Conservation (phyloP, 1,139 yeast genomes). For the Chernovozyma sophiae-reginae region DNA sequence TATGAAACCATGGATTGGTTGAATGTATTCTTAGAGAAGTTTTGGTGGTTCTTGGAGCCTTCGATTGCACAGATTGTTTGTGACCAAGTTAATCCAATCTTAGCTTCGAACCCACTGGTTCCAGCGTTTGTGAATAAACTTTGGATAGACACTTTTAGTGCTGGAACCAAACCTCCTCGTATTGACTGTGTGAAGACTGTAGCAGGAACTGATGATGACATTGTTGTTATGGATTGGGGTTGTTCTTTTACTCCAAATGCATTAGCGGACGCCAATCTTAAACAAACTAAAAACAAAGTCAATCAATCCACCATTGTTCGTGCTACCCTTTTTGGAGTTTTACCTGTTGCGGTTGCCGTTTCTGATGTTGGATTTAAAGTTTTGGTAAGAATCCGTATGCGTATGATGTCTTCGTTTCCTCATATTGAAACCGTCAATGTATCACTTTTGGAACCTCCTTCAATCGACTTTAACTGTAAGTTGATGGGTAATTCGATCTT, state of each 20-base stretch:
- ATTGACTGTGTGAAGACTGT: slow-evolving; percentile 85
- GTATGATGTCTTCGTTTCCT: slow-evolving; percentile 88
- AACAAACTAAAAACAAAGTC: slow-evolving; percentile 77
- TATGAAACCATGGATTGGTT: slow-evolving; percentile 95
- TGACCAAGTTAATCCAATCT: slow-evolving; percentile 76
- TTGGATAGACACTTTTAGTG: slow-evolving; percentile 84
- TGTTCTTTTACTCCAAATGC: slow-evolving; percentile 90
- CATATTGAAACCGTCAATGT: slow-evolving; percentile 88
- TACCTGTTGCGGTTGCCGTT: slow-evolving; percentile 60
- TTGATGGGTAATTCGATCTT: slow-evolving; percentile 72
- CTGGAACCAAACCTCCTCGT: slow-evolving; percentile 94
- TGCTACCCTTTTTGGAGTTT: slow-evolving; percentile 55
- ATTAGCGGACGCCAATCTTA: slow-evolving; percentile 71
- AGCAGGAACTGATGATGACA: slow-evolving; percentile 81
- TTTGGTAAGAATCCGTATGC: slow-evolving; percentile 70
- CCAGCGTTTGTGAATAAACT: slow-evolving; percentile 80
- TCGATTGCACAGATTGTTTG: slow-evolving; percentile 82
- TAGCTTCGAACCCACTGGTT: slow-evolving; percentile 62
- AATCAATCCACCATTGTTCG: slow-evolving; percentile 76
- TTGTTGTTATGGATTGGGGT: slow-evolving; percentile 96
- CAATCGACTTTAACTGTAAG: slow-evolving; percentile 75
- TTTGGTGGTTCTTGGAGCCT: slow-evolving; percentile 90
- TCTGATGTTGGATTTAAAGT: slow-evolving; percentile 63
- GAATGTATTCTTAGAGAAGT: slow-evolving; percentile 79
- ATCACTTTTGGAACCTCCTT: slow-evolving; percentile 79